A percentile compares a stretch with the other conserved stretches of the same genome.
phyloP scores from a whole-genome alignment of 805 yeast genomes.

The Pichia californica region DNA sequence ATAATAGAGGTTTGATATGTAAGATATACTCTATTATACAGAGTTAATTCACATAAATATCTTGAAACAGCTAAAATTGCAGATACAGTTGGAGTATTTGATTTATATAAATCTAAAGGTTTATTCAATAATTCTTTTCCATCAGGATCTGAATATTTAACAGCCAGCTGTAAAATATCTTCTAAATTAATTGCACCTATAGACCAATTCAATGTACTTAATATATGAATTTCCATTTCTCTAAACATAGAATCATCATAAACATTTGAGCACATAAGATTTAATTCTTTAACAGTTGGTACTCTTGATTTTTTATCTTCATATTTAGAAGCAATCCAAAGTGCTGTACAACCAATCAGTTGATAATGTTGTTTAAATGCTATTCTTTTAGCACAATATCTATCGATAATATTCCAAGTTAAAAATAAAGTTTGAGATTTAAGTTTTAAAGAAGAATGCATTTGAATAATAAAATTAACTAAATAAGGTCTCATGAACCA shows the following conservation, averaged over 20 bases:
- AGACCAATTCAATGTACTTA: constrained; percentile 35
- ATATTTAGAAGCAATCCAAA: constrained; percentile 87
- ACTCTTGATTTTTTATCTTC: constrained; percentile 56
- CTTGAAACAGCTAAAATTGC: constrained; percentile 50
- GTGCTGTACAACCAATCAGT: constrained; percentile 82
- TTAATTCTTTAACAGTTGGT: constrained; percentile 48
- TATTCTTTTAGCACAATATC: constrained; percentile 84
- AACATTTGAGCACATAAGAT: constrained; percentile 51
- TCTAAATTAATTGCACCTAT: constrained; percentile 44
- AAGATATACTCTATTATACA: constrained; percentile 43
- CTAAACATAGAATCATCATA: constrained; percentile 43
- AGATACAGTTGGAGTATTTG: constrained; percentile 35
- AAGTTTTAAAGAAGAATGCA: constrained; percentile 51
- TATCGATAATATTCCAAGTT: constrained; percentile 73
- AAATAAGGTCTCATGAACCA: constrained; percentile 67
- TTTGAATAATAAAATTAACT: constrained; percentile 73
- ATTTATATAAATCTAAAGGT: constrained; percentile 24
- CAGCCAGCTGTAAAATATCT: constrained; percentile 40
- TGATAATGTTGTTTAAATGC: constrained; percentile 84
- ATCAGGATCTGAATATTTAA: constrained; percentile 30
- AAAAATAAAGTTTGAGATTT: constrained; percentile 62
- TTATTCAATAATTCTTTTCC: constrained; percentile 24
- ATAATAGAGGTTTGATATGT: constrained; percentile 38
- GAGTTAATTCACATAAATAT: constrained; percentile 47
- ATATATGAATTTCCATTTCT: constrained; percentile 41